These are phyloP conservation scores for Bothriochloa decipiens DNA, from an alignment of 176 grass and related monocot genomes.

Conservation along the genomic window DNA sequence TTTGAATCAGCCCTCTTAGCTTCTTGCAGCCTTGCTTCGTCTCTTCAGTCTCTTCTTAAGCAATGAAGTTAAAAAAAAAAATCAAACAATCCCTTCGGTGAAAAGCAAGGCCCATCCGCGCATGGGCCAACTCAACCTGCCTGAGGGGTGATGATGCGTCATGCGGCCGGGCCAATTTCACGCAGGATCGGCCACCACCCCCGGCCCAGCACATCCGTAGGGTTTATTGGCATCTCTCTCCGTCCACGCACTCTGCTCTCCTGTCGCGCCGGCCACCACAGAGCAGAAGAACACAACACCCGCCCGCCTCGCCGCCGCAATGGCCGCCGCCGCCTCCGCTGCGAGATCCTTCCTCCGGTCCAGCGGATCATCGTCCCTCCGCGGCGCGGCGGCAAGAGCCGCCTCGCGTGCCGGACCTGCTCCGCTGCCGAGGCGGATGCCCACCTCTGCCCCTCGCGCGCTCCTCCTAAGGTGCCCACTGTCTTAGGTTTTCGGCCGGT, in stretches of 20 bases:
- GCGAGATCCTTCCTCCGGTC: slow-evolving; percentile 76
- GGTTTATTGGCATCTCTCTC: slow-evolving; percentile 46
- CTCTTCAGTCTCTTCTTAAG: too few species aligned
- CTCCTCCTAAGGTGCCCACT: slow-evolving; percentile 58
- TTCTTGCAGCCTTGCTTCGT: too few species aligned
- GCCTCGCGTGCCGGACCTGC: slow-evolving; percentile 45
- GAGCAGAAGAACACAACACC: background rate
- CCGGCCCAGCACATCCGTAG: slow-evolving; percentile 37
- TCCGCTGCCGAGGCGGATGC: slow-evolving; percentile 39
- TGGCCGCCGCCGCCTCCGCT: slow-evolving; percentile 59
- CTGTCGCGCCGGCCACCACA: slow-evolving; percentile 7
- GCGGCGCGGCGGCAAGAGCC: slow-evolving; percentile 35
- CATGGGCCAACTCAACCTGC: background rate
- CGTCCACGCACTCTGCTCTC: background rate
- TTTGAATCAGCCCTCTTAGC: too few species aligned
- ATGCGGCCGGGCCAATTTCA: background rate
- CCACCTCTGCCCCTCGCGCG: slow-evolving; percentile 29
- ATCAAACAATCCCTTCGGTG: background rate
- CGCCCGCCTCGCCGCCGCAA: slow-evolving; percentile 36
- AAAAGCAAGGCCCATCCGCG: background rate
- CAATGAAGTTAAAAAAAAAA: too few species aligned
- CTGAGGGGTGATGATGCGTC: background rate
- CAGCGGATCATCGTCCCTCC: slow-evolving; percentile 49
- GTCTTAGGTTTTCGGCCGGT: background rate
- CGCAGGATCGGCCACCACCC: background rate